A percentile compares a stretch with the other conserved stretches of the same genome.
These are phyloP conservation scores for Geotrichum restrictum DNA, from an alignment of 1,139 yeast genomes.

Conservation along the genomic window DNA sequence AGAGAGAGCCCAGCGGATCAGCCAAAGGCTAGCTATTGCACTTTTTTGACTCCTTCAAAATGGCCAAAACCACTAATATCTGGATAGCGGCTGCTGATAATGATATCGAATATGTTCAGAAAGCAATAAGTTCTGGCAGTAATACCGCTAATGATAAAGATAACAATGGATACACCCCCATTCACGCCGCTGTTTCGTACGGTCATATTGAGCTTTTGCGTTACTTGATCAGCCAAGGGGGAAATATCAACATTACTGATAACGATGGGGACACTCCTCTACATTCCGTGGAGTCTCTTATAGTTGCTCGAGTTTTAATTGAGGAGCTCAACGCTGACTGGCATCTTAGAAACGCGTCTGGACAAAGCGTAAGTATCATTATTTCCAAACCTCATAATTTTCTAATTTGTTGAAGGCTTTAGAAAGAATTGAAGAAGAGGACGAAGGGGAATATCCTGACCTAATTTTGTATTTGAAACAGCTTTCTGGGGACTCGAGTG, in stretches of 20 bases:
- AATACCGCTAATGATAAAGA: slow-evolving; percentile 70
- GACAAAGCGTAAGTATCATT: slow-evolving; percentile 52
- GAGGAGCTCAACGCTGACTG: slow-evolving; percentile 66
- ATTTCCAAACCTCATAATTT: not conserved
- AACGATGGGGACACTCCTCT: slow-evolving; percentile 93
- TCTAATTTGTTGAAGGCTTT: slow-evolving; percentile 37
- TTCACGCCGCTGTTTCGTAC: slow-evolving; percentile 95
- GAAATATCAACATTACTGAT: slow-evolving; percentile 78
- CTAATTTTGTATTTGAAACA: slow-evolving; percentile 57
- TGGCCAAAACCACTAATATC: slow-evolving; percentile 47
- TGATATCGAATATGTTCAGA: slow-evolving; percentile 55
- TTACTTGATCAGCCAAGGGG: slow-evolving; percentile 57
- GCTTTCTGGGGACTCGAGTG: slow-evolving; percentile 10
- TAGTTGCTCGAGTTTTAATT: slow-evolving; percentile 60
- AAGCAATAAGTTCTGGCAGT: slow-evolving; percentile 49
- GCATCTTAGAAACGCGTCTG: slow-evolving; percentile 62
- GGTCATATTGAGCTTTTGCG: slow-evolving; percentile 68
- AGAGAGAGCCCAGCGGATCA: too few relatives aligned
- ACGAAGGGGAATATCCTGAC: slow-evolving; percentile 83
- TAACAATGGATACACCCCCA: slow-evolving; percentile 90
- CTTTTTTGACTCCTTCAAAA: not conserved
- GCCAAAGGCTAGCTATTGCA: too few relatives aligned
- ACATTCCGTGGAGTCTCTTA: slow-evolving; percentile 77
- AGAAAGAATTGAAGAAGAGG: slow-evolving; percentile 55
- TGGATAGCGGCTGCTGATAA: slow-evolving; percentile 97